Base-by-base conservation (phyloP, 352 stramenopile genomes). In the Phytopythium litorale region DNA sequence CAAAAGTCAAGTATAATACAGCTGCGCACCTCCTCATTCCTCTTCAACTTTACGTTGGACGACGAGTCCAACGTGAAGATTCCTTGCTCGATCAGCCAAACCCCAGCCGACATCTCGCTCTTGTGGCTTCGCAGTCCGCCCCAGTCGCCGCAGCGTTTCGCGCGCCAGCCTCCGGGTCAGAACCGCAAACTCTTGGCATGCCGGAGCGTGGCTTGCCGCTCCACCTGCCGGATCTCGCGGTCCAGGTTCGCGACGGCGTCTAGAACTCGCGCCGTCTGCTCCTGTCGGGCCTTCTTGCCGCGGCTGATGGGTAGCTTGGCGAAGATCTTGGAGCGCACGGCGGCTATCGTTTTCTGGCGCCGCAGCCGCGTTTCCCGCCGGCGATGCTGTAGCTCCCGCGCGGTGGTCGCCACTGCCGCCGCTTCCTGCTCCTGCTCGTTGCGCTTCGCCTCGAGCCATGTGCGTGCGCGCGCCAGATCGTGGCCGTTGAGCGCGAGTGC, bases 231-330 rank as follows among this genome's bases (percentile, higher is more conserved):
- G 65, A 79, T 70, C 58, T 81, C 70, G 33, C 59, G 71, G 43
- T 81, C 73, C 35, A 81, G 64, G 55, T 81, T 77, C 60, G 55
- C 54, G 37, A 81, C 46, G 1, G 73, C 70, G 45, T 79, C 63
- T 28, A 75, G 38, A 42, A 81, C 9, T 32, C 62, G 63, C 13
- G 60, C 54, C 0, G 65, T n/a, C 38, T 81, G 73, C 9, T 51
- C 62, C 21, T 77, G 70, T 30, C 70, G 63, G 55, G 72, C 71
- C 56, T 56, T 65, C 16, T 60, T 59, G 1, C 70, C 65, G 12
- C 78, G 37, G 0, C 75, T 32, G 2, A 75, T 30, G 19, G 35
- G 18, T 8, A 58, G n/a, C 6, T 64, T n/a, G 11, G 61, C 49
- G 1, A 46, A 30, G 25, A 50, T 13, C 13, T 30, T 37, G 37